Conservation (phyloP, 805 yeast species). For the Wickerhamomyces rabaulensis region DNA sequence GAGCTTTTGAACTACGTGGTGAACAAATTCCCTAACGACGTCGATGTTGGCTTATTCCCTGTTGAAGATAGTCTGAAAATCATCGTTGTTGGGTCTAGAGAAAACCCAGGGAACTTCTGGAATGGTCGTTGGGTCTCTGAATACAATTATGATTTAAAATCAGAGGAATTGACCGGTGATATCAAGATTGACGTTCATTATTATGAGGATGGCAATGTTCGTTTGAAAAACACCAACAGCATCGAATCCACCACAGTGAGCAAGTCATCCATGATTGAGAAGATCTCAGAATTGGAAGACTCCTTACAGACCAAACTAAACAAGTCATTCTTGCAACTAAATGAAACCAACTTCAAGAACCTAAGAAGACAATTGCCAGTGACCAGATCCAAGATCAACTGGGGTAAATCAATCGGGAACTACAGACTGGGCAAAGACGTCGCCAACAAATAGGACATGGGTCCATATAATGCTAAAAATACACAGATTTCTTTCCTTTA, state of each 20-base stretch:
- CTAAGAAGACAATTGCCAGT: conserved; percentile 90
- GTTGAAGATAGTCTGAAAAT: conserved; percentile 27
- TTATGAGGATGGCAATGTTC: conserved; percentile 93
- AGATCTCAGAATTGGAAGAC: conserved; percentile 54
- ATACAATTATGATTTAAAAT: conserved; percentile 36
- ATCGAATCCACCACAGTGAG: conserved; percentile 18
- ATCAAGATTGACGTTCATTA: conserved; percentile 78
- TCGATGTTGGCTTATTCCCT: conserved; percentile 39
- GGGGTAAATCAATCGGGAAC: conserved; percentile 92
- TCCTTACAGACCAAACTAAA: conserved; percentile 55
- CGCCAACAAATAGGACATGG: conserved; percentile 26
- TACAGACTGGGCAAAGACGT: conserved; percentile 84
- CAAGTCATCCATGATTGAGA: conserved; percentile 29
- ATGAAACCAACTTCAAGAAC: conserved; percentile 76
- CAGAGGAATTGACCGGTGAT: conserved; percentile 41
- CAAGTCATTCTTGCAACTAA: conserved; percentile 60
- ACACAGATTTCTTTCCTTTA: conserved; percentile 1
- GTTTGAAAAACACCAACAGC: conserved; percentile 48
- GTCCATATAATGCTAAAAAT: background rate
- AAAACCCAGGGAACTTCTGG: conserved; percentile 74
- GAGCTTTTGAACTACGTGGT: conserved; percentile 42
- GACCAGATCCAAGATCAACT: conserved; percentile 83
- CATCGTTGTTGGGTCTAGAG: conserved; percentile 64
- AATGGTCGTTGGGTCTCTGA: conserved; percentile 84
- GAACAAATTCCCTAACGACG: conserved; percentile 63